Evolutionary conservation across 495 filamentous ascomycete species (phyloP), one percentile per base, ranked within the genome.

Genomic region (Collariella sp.): DNA sequence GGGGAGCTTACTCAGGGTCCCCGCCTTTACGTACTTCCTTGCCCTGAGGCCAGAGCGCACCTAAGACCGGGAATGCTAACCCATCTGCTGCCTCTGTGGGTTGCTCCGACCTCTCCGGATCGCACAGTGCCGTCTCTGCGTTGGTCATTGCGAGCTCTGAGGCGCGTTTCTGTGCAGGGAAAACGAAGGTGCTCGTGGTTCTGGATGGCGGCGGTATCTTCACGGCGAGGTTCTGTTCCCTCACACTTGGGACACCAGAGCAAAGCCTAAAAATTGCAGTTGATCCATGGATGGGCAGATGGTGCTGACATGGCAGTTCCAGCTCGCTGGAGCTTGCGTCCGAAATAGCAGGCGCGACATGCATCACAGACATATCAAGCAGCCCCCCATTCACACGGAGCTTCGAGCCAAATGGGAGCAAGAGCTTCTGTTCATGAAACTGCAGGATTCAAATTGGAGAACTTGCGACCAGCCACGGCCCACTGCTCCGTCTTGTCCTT

Each of bases 1-100:
- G 62, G 63, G 66, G 59, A 70, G 67, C 66, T 70, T 70, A 68
- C 67, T 68, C 64, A 70, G 56, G 59, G 63, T 57, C 62, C 62
- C 64, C 49, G 51, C 56, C 59, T 58, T 60, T 63, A 53, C 48
- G 57, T 54, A 58, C 42, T 46, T 52, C 35, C 46, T 47, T 53
- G 52, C 53, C 60, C 46, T 49, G 41, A 36, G 35, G 29, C 46
- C 52, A 52, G 43, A 46, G 35, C 33, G 42, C 41, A 61, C 53
- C 55, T 62, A 52, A 38, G 49, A 31, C 44, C 50, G 57, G 42
- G 39, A 5, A 26, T 52, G 47, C 52, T 55, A 38, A 51, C 45
- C 23, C 39, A 18, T 29, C 16, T 5, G 39, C 36, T 18, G 50
- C 44, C 38, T 26, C 24, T 41, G 24, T 22, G 34, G 22, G 22